A percentile compares a stretch with the other conserved stretches of the same genome.
phyloP scores from a whole-genome alignment of 495 filamentous ascomycete genomes.

The Trichoderma erinaceum region DNA sequence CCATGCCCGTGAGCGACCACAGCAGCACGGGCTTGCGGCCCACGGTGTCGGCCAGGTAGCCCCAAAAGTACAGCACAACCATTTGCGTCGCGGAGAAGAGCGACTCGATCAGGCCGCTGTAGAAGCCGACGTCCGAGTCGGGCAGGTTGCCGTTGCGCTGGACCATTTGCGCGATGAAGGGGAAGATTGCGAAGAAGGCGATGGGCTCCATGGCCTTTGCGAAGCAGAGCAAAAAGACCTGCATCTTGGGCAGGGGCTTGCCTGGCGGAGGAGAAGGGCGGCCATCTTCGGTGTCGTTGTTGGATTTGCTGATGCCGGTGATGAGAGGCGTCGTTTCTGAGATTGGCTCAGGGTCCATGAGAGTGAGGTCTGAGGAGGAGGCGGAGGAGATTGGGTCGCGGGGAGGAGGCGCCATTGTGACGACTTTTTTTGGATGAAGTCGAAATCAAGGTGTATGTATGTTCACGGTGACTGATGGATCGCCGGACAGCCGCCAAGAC shows the following conservation, averaged over 20 bases:
- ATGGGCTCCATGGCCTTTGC: slow-evolving; percentile 65
- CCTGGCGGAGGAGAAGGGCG: slow-evolving; percentile 22
- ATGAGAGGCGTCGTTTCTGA: not conserved
- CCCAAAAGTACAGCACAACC: slow-evolving; percentile 52
- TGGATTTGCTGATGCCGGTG: not conserved
- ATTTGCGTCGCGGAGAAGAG: slow-evolving; percentile 64
- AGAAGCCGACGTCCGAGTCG: slow-evolving; percentile 61
- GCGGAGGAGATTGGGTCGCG: not conserved
- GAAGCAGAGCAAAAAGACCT: slow-evolving; percentile 62
- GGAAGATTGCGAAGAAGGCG: slow-evolving; percentile 70
- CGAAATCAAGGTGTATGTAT: not conserved
- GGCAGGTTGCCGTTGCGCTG: slow-evolving; percentile 49
- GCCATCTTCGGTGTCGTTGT: slow-evolving; percentile 24
- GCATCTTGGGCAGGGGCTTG: slow-evolving; percentile 48
- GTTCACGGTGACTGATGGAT: not conserved
- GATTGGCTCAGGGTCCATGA: slow-evolving; percentile 4
- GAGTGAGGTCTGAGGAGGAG: slow-evolving; percentile 1
- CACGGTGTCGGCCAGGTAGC: slow-evolving; percentile 54
- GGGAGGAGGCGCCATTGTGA: not conserved
- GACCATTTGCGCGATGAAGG: slow-evolving; percentile 68
- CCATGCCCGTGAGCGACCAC: slow-evolving; percentile 53
- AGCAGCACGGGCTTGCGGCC: slow-evolving; percentile 65
- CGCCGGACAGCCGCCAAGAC: too few relatives aligned
- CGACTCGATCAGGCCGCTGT: slow-evolving; percentile 66
- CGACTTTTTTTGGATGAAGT: not conserved